phyloP scores from a whole-genome alignment of 495 filamentous ascomycete species.

The Annulohypoxylon maeteangense region DNA sequence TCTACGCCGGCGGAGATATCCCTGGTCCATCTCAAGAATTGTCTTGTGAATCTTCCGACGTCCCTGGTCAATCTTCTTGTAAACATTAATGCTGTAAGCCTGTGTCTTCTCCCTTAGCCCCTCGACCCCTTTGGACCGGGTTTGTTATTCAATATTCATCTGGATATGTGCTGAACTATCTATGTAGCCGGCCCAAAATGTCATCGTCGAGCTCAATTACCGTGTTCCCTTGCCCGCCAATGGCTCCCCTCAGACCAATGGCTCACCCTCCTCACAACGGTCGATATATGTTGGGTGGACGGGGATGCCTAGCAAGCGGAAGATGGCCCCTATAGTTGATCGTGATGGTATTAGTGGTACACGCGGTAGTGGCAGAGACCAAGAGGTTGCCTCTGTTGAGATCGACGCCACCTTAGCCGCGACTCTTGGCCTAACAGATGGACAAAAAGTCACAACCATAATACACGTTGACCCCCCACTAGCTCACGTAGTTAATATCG shows the following conservation, averaged over 20 bases:
- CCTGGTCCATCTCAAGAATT: slow-evolving; percentile 87
- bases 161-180: slow-evolving; percentile 15
- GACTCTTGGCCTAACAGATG: slow-evolving; percentile 81
- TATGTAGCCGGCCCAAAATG: slow-evolving; percentile 86
- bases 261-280: slow-evolving; percentile 59
- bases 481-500: slow-evolving; percentile 93
- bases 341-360: slow-evolving; percentile 73
- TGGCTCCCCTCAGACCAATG: slow-evolving; percentile 50
- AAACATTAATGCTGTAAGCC: slow-evolving; percentile 84
- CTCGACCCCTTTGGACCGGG: not conserved
- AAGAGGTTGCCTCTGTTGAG: slow-evolving; percentile 81
- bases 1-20: slow-evolving; percentile 79
- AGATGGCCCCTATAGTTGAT: slow-evolving; percentile 74
- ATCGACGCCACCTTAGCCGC: slow-evolving; percentile 90
- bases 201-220: slow-evolving; percentile 88
- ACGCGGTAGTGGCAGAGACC: slow-evolving; percentile 68
- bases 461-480: slow-evolving; percentile 91
- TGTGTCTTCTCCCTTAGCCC: not conserved
- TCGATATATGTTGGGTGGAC: slow-evolving; percentile 94
- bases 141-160: not conserved
- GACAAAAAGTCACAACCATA: slow-evolving; percentile 76
- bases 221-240: slow-evolving; percentile 54
- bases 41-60: slow-evolving; percentile 91
- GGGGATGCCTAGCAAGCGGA: slow-evolving; percentile 92
- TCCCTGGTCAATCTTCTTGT: slow-evolving; percentile 83